Evolutionary conservation across 2,329 filamentous ascomycete species (phyloP).

Genomic region (Thermoascus crustaceus): DNA sequence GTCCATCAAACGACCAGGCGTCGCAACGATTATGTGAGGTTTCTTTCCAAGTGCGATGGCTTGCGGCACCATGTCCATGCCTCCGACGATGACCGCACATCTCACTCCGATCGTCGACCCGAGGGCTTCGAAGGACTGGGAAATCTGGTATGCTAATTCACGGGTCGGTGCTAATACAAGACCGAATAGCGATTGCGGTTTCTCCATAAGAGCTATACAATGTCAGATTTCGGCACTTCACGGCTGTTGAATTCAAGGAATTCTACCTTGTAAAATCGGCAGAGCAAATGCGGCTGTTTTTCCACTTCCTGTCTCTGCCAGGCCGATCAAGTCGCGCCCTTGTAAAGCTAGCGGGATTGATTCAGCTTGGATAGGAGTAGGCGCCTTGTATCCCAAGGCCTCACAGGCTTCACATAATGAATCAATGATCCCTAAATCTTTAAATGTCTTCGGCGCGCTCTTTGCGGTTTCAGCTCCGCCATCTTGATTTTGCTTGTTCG

Average conservation of each 20-base stretch:
- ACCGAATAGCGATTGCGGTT: slow-evolving; percentile 77
- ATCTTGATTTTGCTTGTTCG: slow-evolving; percentile 8
- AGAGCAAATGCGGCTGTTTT: slow-evolving; percentile 94
- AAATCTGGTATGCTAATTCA: slow-evolving; percentile 87
- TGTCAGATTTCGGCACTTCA: no score
- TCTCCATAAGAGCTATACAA: slow-evolving; percentile 62
- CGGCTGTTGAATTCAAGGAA: no score
- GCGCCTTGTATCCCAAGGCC: slow-evolving; percentile 69
- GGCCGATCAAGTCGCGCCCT: slow-evolving; percentile 79
- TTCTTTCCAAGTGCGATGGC: slow-evolving; percentile 89
- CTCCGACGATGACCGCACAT: slow-evolving; percentile 79
- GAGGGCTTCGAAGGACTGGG: slow-evolving; percentile 76
- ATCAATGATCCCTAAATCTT: slow-evolving; percentile 62
- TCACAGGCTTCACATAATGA: slow-evolving; percentile 82
- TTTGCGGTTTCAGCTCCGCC: slow-evolving; percentile 6
- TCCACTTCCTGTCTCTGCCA: slow-evolving; percentile 91
- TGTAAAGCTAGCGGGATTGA: slow-evolving; percentile 74
- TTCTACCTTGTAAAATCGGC: slow-evolving; percentile 72
- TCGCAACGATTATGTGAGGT: slow-evolving; percentile 88
- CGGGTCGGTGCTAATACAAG: slow-evolving; percentile 87
- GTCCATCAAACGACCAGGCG: slow-evolving; percentile 79
- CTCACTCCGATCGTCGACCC: slow-evolving; percentile 82
- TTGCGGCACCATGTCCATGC: slow-evolving; percentile 92
- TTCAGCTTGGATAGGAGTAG: slow-evolving; percentile 82
- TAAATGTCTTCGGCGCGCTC: slow-evolving; percentile 32